These are phyloP conservation scores for Exophiala oligosperma DNA, from an alignment of 2,329 filamentous ascomycete species.

Conservation along the genomic window DNA sequence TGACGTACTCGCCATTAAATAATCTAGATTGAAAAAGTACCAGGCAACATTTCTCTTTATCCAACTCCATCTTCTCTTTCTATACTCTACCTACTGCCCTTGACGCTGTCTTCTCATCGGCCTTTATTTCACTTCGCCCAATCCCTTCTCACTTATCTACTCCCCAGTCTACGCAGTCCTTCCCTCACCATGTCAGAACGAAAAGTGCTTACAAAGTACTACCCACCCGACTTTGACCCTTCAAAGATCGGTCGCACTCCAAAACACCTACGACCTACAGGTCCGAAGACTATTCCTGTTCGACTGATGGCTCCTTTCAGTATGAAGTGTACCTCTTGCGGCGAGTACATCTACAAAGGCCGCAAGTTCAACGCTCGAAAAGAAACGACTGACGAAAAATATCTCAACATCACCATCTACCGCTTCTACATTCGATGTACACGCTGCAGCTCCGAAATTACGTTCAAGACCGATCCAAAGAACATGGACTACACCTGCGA, in stretches of 20 bases:
- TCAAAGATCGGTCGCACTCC: constrained; percentile 69
- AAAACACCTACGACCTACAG: constrained; percentile 58
- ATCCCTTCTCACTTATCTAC: no score
- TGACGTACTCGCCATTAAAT: no score
- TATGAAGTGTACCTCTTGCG: constrained; percentile 70
- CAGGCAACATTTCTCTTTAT: no score
- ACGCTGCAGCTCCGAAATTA: constrained; percentile 80
- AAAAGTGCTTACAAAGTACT: constrained; percentile 69
- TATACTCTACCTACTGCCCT: not conserved
- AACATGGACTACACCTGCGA: constrained; percentile 87
- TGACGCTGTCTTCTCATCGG: not conserved
- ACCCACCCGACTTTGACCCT: constrained; percentile 82
- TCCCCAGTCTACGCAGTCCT: not conserved
- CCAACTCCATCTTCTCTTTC: not conserved
- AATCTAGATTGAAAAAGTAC: no score
- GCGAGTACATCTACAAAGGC: constrained; percentile 87
- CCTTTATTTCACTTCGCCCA: no score
- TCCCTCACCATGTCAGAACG: constrained; percentile 72
- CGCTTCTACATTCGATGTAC: constrained; percentile 92
- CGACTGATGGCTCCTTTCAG: constrained; percentile 87
- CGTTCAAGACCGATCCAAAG: constrained; percentile 92
- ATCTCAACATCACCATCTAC: constrained; percentile 83
- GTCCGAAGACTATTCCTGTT: constrained; percentile 80
- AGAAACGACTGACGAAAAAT: constrained; percentile 86
- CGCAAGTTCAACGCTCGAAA: constrained; percentile 96